Evolutionary conservation across 305 asterid genomes (phyloP).

Genomic region (Plantago lanceolata): DNA sequence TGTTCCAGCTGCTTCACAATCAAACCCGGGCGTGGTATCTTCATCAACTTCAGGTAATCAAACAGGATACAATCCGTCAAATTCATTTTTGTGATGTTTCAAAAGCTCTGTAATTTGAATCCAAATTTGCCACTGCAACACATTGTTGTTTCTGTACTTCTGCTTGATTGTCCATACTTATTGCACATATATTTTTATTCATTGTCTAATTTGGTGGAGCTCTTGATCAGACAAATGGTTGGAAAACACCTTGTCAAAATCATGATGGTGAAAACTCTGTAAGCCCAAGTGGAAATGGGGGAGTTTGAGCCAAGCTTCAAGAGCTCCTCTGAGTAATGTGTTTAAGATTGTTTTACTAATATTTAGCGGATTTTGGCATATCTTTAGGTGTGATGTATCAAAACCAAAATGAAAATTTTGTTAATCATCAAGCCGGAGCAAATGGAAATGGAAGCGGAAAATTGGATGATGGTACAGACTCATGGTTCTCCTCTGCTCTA

Average conservation of each 20-base stretch:
- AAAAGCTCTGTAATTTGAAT: constrained; percentile 24
- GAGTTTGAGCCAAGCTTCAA: constrained; percentile 80
- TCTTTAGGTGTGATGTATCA: constrained; percentile 60
- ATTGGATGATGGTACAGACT: constrained; percentile 49
- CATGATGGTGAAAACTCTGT: constrained; percentile 54
- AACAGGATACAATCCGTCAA: constrained; percentile 25
- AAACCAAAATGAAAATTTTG: constrained; percentile 31
- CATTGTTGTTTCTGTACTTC: constrained; percentile 31
- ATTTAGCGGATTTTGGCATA: constrained; percentile 37
- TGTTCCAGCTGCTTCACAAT: constrained; percentile 32
- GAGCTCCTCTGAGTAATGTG: constrained; percentile 54
- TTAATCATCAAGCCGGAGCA: constrained; percentile 39
- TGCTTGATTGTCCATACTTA: neutral
- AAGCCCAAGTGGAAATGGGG: constrained; percentile 84
- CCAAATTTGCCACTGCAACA: constrained; percentile 20
- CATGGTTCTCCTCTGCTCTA: constrained; percentile 66
- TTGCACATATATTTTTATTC: constrained; percentile 24
- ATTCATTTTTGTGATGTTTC: constrained; percentile 31
- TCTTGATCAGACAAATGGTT: constrained; percentile 89
- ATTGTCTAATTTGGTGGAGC: constrained; percentile 44
- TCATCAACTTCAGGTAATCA: constrained; percentile 68
- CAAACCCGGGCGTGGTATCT: constrained; percentile 30
- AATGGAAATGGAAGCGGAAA: constrained; percentile 37
- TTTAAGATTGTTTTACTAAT: constrained; percentile 36
- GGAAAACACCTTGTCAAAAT: constrained; percentile 48